Evolutionary conservation across 495 filamentous ascomycete genomes (phyloP), one percentile per base, ranked within the genome.

Genomic region (Hyaloscypha hepaticicola): DNA sequence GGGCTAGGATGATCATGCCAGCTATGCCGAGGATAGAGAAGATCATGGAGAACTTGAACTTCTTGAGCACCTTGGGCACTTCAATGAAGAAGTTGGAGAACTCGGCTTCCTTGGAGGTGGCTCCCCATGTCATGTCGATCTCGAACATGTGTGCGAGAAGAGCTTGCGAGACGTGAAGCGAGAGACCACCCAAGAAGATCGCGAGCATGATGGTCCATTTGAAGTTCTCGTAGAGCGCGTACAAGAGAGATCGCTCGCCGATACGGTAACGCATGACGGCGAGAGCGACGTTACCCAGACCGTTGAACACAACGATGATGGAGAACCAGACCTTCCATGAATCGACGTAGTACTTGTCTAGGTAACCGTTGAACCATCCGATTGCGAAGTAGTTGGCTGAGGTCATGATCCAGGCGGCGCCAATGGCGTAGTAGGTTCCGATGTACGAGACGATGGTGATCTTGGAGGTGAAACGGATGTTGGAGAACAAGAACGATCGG

Each of bases 371-470:
- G 79, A 85, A 90, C 86, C 87, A 89, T 60, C 88, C 90, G 60
- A 90, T 83, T 58, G 90, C 76, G 78, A 93, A 90, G 74, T 92
- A 93, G 77, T 93, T 93, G 66, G 79, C 78, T 9, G 87, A 79
- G 2, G 90, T 92, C 78, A 93, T 81, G 70, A 92, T 81, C 90
- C 90, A 92, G 49, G 90, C 87, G 9, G 88, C 87, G 25, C 83
- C 90, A 63, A 93, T 88, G 59, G 90, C 90, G 73, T 93, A 93
- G 77, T 93, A 93, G 19, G 90, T 93, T n/a, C 90, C 90, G 66
- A 93, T 89, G 72, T 93, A 93, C 0, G 90, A 90, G 70, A 92
- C 79, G 68, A 93, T 88, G 33, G 90, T 92, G 72, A 92, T 75
- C 74, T 93, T 93, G 61, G 87, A 89, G 5, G 89, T 88, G 66